phyloP scores from a whole-genome alignment of 352 stramenopile genomes.

The Pythium apleroticum region DNA sequence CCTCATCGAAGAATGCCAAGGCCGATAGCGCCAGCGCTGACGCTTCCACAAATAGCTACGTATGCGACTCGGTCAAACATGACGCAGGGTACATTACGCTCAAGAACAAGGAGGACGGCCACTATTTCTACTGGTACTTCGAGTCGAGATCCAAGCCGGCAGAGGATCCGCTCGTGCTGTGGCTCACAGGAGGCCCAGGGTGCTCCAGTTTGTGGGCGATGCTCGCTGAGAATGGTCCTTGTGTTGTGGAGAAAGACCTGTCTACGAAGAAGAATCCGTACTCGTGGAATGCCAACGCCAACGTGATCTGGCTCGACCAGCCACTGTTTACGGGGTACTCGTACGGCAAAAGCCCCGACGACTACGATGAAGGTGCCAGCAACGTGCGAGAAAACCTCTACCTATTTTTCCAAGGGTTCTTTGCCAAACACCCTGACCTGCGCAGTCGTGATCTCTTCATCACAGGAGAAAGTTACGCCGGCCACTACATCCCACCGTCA shows the following conservation, averaged over 20 bases:
- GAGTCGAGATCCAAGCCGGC: slow-evolving; percentile 35
- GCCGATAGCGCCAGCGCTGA: neutral
- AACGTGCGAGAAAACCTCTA: slow-evolving; percentile 56
- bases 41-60: neutral
- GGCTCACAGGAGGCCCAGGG: slow-evolving; percentile 54
- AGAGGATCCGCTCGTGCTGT: slow-evolving; percentile 49
- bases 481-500: slow-evolving; percentile 52
- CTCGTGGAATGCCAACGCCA: slow-evolving; percentile 55
- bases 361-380: slow-evolving; percentile 39
- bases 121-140: slow-evolving; percentile 76
- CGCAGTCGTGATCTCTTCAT: slow-evolving; percentile 46
- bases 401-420: slow-evolving; percentile 48
- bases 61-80: slow-evolving; percentile 18
- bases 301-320: slow-evolving; percentile 61
- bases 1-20: neutral
- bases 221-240: slow-evolving; percentile 56
- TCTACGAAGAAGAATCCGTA: slow-evolving; percentile 39
- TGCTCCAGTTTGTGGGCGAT: slow-evolving; percentile 49
- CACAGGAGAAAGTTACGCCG: slow-evolving; percentile 54
- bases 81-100: slow-evolving; percentile 53
- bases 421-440: slow-evolving; percentile 50
- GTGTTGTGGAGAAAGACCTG: slow-evolving; percentile 36
- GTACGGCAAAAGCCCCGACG: slow-evolving; percentile 25
- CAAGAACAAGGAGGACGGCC: slow-evolving; percentile 51
- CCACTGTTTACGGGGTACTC: slow-evolving; percentile 50